phyloP scores from a whole-genome alignment of 1,284 basidiomycete genomes.

The Thecaphora thlaspeos region DNA sequence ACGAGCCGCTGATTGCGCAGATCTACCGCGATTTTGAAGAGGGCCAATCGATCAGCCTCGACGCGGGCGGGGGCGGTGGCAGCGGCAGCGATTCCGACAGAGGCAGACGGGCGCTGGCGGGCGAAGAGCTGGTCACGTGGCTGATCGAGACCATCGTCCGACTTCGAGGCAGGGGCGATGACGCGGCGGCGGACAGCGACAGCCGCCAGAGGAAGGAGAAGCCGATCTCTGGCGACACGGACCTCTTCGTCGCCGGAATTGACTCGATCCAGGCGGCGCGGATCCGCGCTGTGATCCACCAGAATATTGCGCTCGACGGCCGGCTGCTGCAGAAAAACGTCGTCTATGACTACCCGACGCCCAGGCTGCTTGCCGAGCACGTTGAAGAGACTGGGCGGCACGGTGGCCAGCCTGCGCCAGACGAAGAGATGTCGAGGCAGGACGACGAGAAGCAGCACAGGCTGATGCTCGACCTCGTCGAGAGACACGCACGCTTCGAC shows the following conservation, averaged over 20 bases:
- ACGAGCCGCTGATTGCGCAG: constrained; percentile 18
- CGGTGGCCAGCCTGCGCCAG: constrained; percentile 5
- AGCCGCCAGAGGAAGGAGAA: not conserved
- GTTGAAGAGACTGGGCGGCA: constrained; percentile 25
- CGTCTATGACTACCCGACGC: constrained; percentile 36
- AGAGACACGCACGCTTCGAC: constrained; percentile 46
- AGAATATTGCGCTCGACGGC: constrained; percentile 13
- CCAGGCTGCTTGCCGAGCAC: constrained; percentile 23
- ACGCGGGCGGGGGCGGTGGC: not conserved
- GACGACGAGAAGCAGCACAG: not conserved
- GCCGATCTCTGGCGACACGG: constrained; percentile 8
- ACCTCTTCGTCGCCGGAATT: constrained; percentile 37
- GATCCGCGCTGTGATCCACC: constrained; percentile 35
- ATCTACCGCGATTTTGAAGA: constrained; percentile 37
- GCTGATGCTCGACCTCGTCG: constrained; percentile 52
- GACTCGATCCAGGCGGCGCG: constrained; percentile 41
- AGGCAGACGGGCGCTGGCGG: constrained; percentile 5
- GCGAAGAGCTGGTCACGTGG: constrained; percentile 12
- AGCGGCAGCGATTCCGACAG: not conserved
- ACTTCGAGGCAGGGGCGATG: not conserved
- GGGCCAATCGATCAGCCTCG: constrained; percentile 19
- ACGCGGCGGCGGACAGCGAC: no score
- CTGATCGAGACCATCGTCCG: constrained; percentile 10
- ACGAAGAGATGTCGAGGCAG: not conserved
- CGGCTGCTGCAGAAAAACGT: constrained; percentile 21